Evolutionary conservation across 2,329 filamentous ascomycete species (phyloP).

Genomic region (Aspergillus felis): DNA sequence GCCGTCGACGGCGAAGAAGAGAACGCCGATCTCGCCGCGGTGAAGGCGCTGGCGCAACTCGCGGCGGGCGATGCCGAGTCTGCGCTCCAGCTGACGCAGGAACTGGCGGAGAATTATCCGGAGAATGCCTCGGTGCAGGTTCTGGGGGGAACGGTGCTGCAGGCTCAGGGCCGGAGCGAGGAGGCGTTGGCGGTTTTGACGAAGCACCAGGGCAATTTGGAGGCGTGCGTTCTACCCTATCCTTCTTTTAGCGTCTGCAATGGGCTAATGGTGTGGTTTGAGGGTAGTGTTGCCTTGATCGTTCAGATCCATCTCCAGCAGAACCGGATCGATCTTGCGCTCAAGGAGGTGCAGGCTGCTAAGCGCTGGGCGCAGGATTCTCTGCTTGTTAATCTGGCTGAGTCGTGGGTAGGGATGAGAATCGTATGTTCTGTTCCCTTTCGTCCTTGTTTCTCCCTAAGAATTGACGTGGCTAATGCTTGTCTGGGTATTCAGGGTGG

Average conservation of each 20-base stretch:
- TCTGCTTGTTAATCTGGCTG: conserved; percentile 85
- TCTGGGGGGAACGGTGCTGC: conserved; percentile 74
- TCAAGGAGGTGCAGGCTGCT: conserved; percentile 83
- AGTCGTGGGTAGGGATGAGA: conserved; percentile 90
- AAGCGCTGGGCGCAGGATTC: conserved; percentile 95
- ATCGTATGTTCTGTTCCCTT: conserved; percentile 55
- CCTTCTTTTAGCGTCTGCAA: neutral
- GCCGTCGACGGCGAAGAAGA: conserved; percentile 62
- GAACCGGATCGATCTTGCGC: conserved; percentile 83
- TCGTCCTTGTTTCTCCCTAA: neutral
- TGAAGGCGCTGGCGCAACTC: conserved; percentile 70
- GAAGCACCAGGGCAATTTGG: conserved; percentile 77
- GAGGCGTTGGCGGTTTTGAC: conserved; percentile 75
- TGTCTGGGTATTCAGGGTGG: conserved; percentile 61
- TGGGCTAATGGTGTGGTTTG: conserved; percentile 8
- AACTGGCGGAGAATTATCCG: conserved; percentile 61
- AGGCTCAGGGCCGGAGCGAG: conserved; percentile 75
- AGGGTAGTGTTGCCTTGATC: conserved; percentile 68
- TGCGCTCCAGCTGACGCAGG: conserved; percentile 62
- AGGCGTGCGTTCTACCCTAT: conserved; percentile 57
- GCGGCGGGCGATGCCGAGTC: conserved; percentile 56
- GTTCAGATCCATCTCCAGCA: conserved; percentile 89
- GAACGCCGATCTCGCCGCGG: conserved; percentile 70
- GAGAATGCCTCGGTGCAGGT: conserved; percentile 82
- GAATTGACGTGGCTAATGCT: neutral